Evolutionary conservation across 2,329 filamentous ascomycete species (phyloP).

Genomic region (Pseudocercospora musae): DNA sequence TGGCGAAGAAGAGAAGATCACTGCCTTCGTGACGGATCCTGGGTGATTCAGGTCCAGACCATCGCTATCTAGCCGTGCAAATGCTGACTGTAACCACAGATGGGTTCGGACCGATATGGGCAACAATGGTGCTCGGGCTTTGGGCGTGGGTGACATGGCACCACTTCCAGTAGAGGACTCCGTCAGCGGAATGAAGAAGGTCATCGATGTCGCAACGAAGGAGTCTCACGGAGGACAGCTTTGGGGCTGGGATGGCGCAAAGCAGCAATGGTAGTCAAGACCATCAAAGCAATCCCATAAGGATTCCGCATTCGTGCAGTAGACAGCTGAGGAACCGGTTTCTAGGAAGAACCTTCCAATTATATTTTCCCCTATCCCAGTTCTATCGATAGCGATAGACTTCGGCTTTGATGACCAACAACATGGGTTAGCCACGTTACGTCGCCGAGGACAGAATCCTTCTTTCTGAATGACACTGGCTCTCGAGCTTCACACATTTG

Average conservation of each 20-base stretch:
- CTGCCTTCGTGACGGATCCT: slow-evolving; percentile 31
- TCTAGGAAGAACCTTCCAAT: too few relatives aligned
- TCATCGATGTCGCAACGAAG: slow-evolving; percentile 3
- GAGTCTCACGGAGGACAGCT: slow-evolving; percentile 5
- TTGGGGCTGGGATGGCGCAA: background rate
- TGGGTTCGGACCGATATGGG: slow-evolving; percentile 47
- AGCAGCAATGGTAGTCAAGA: slow-evolving; percentile 1
- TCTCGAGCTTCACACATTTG: too few relatives aligned
- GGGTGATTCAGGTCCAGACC: slow-evolving; percentile 9
- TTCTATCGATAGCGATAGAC: too few relatives aligned
- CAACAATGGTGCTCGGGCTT: slow-evolving; percentile 33
- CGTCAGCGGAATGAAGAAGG: slow-evolving; percentile 32
- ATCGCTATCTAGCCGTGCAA: background rate
- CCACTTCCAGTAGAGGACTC: slow-evolving; percentile 38
- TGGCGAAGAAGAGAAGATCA: slow-evolving; percentile 33
- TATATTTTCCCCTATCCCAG: too few relatives aligned
- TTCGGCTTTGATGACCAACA: too few relatives aligned
- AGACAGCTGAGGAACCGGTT: too few relatives aligned
- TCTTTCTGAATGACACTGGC: too few relatives aligned
- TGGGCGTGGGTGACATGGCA: slow-evolving; percentile 34
- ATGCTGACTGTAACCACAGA: slow-evolving; percentile 8
- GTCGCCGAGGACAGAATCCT: too few relatives aligned
- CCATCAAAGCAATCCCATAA: too few relatives aligned
- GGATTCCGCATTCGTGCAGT: too few relatives aligned
- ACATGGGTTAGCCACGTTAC: too few relatives aligned